phyloP scores from a whole-genome alignment of 768 basidiomycete genomes.

The Pisolithus sp. region DNA sequence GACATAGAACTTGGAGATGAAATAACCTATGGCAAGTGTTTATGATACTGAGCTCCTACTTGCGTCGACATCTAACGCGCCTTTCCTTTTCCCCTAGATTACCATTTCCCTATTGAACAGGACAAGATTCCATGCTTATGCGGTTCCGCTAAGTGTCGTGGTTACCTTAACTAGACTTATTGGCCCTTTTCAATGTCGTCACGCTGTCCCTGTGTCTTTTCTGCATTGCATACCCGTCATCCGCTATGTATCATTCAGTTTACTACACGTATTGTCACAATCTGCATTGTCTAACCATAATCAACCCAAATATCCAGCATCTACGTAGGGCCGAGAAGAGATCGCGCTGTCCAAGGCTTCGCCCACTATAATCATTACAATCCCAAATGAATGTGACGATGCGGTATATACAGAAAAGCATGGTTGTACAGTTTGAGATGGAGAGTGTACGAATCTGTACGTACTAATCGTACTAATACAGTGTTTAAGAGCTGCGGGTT shows the following conservation, averaged over 20 bases:
- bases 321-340: too few relatives aligned
- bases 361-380: too few relatives aligned
- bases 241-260: conserved; percentile 2
- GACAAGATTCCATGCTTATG: conserved; percentile 95
- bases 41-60: not conserved
- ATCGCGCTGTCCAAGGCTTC: too few relatives aligned
- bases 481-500: too few relatives aligned
- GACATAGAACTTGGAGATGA: conserved; percentile 96
- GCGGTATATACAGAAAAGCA: too few relatives aligned
- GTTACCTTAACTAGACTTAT: conserved; percentile 81
- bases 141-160: conserved; percentile 85
- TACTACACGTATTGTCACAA: conserved; percentile 1
- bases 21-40: conserved; percentile 85
- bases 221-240: conserved; percentile 1
- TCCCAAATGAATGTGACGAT: too few relatives aligned
- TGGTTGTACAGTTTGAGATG: too few relatives aligned
- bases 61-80: not conserved
- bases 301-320: not conserved
- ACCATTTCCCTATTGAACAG: conserved; percentile 98
- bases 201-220: not conserved
- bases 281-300: not conserved
- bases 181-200: not conserved
- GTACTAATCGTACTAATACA: too few relatives aligned
- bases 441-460: too few relatives aligned
- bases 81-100: conserved; percentile 49